Base-by-base conservation (phyloP, 345 rosid species). In the Gossypium raimondii region DNA sequence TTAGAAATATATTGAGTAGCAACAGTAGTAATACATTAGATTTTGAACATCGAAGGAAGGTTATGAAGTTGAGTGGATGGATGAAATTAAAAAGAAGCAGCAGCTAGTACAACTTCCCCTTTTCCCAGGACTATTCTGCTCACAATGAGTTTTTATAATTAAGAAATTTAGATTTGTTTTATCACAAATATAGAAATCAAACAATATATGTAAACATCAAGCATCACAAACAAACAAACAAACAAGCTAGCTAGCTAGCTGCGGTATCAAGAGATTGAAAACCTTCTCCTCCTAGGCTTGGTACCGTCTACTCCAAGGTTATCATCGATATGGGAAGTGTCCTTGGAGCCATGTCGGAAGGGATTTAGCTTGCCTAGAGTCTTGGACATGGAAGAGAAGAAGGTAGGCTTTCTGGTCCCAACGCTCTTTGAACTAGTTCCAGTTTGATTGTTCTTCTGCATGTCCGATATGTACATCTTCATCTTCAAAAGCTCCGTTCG, bases 231-330 rank as follows among this genome's bases (percentile, higher is more conserved):
- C 64, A 29, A 29, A 17, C 44, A 34, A 61, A 47, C 51, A 18
- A 10, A 20, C 62, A 20, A 57, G 16, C 34, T 4, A 34, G 7
- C 38, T 29, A 29, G 38, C 6, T 34, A 34, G 2, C 29, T 10
- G 22, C 7, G 50, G 27, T 16, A 45, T 48, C 77, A 95, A 17
- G 99, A 92, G 57, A 95, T 77, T 0, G 98, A 92, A 86, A 95
- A 95, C 84, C 99, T 90, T 82, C 99, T 87, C 75, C 93, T 88
- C 78, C 98, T 91, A 0, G 98, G 99, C 85, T 91, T 95, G 73
- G 94, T 85, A 43, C 85, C 41, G 70, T 91, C 96, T 22, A 83
- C 84, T 69, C 73, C 86, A 67, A 10, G 81, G 65, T 47, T 70
- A 3, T 88, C 95, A 66, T 88, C 98, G 1, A 95, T 73, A 43